Evolutionary conservation across 1,284 basidiomycete species (phyloP).

Genomic region (Rhodotorula sp.): DNA sequence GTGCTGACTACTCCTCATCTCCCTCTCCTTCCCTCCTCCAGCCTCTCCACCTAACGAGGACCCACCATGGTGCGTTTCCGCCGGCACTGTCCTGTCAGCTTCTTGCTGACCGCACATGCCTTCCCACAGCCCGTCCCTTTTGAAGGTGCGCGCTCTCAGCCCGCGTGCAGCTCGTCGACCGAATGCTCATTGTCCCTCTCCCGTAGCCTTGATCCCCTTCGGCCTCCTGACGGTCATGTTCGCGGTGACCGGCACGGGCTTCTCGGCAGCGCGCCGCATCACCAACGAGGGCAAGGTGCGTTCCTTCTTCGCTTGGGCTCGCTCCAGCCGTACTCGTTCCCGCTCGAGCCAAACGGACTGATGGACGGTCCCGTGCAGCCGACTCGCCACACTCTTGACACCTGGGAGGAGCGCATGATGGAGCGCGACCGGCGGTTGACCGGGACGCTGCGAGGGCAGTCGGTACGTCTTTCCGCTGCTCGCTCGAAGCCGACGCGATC

Average conservation of each 20-base stretch:
- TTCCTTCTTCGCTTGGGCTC: background rate
- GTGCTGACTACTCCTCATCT: too few relatives aligned
- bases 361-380: conserved; percentile 59
- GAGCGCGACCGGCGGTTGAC: conserved; percentile 81
- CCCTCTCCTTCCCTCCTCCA: too few relatives aligned
- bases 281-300: conserved; percentile 88
- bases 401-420: conserved; percentile 96
- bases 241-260: conserved; percentile 78
- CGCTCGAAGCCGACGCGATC: background rate
- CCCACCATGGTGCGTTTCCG: background rate
- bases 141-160: too few relatives aligned
- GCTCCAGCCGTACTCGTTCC: background rate
- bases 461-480: conserved; percentile 58
- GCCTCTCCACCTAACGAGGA: too few relatives aligned
- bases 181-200: too few relatives aligned
- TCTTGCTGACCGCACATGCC: background rate
- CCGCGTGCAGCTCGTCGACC: too few relatives aligned
- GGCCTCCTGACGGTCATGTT: conserved; percentile 86
- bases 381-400: conserved; percentile 76
- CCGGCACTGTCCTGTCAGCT: background rate
- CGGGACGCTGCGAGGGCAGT: conserved; percentile 81
- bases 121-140: conserved; percentile 64
- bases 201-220: too few relatives aligned
- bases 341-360: background rate
- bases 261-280: conserved; percentile 71